Conservation (phyloP, 768 basidiomycete genomes). For the Filobasidium wieringae region DNA sequence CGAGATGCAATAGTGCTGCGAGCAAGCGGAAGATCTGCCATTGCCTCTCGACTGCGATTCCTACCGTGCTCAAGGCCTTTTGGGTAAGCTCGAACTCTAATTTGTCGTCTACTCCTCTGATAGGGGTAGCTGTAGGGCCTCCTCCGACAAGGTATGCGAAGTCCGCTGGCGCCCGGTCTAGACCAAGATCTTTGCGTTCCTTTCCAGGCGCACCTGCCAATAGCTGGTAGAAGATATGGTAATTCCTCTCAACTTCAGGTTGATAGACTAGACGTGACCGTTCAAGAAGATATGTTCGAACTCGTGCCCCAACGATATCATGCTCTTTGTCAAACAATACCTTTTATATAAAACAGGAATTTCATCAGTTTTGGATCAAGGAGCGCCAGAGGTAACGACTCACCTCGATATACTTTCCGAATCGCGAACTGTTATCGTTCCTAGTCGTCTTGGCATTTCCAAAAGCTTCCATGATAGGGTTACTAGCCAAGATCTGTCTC, state of each 20-base stretch:
- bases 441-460: constrained; percentile 98
- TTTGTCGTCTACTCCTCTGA: constrained; percentile 84
- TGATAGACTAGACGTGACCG: constrained; percentile 96
- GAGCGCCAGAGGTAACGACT: too few relatives aligned
- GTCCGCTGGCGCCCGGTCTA: constrained; percentile 71
- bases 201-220: constrained; percentile 90
- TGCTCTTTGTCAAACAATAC: constrained; percentile 92
- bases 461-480: constrained; percentile 96
- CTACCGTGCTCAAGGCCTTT: constrained; percentile 88
- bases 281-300: constrained; percentile 93
- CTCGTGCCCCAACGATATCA: constrained; percentile 96
- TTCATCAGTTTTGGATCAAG: not conserved
- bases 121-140: constrained; percentile 72
- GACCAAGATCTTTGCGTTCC: constrained; percentile 85
- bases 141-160: constrained; percentile 92
- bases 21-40: constrained; percentile 89
- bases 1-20: constrained; percentile 88
- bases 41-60: constrained; percentile 93
- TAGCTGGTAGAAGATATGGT: constrained; percentile 99
- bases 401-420: constrained; percentile 99
- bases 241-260: constrained; percentile 91
- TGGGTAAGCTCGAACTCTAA: constrained; percentile 92
- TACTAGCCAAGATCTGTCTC: constrained; percentile 94
- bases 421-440: constrained; percentile 97
- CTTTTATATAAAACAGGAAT: constrained; percentile 41